Evolutionary conservation across 2,329 filamentous ascomycete genomes (phyloP), one percentile per base, ranked within the genome.

Genomic region (Sporothrix inflata): DNA sequence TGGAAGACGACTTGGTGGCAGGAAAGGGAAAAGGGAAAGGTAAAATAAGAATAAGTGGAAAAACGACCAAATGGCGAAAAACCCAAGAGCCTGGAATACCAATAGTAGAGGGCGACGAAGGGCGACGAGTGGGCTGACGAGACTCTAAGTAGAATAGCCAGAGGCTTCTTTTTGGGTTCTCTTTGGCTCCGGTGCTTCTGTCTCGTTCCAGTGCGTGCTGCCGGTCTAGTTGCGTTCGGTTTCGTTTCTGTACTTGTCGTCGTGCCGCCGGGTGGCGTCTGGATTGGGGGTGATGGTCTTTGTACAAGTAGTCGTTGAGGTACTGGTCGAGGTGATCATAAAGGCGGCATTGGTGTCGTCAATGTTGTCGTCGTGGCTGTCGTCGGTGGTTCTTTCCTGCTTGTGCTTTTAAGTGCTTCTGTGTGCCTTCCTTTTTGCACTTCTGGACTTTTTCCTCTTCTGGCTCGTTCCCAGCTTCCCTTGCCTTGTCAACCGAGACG

Each of bases 71-170:
- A 47, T 27, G 55, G 63, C 6, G 14, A 61, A 47, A 57, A 55
- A 21, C 42, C 63, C 63, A 27, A 71, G 40, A 34, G 27, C 40
- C 60, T 68, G 21, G 61, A 49, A 66, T 27, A 19, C 49, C 12
- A 49, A 30, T 21, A 40, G 53, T 4, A 16, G 8, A 69, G 30
- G 57, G 57, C 6, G 51, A 65, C 27, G 16, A 30, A 30, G 57
- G 27, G 49, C 47, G 60, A 47, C n/a, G 51, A 51, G 68, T 70
- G 71, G 60, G 67, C 71, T 70, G 60, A 70, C 60, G 69, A 73
- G 53, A 19, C 67, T 67, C 67, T 21, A 60, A 70, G 45, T 42
- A 66, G 60, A 68, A 67, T 70, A 55, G 57, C 57, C 19, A 27
- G 68, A 66, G 66, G 45, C 47, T 73, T 49, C 27, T 66, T 70